A percentile compares a stretch with the other conserved stretches of the same genome.
These are phyloP conservation scores for Tricladium varicosporioides DNA, from an alignment of 2,329 filamentous ascomycete species.

Conservation along the genomic window DNA sequence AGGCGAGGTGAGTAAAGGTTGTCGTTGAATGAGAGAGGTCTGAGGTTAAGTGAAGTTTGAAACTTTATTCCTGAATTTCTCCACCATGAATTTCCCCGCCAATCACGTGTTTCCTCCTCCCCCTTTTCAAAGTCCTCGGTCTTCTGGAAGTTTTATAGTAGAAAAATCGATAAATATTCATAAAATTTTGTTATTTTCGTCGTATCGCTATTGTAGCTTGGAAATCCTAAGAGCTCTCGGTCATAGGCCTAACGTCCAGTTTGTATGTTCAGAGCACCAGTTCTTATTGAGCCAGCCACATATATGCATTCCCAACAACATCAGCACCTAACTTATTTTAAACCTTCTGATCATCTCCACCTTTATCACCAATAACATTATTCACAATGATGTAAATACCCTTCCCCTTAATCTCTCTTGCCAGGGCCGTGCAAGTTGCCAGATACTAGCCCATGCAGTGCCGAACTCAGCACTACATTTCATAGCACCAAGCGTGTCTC, in stretches of 20 bases:
- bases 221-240: slow-evolving; percentile 12
- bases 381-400: slow-evolving; percentile 58
- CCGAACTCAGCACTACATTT: slow-evolving; percentile 53
- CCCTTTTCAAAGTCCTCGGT: neutral
- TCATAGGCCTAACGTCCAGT: slow-evolving; percentile 9
- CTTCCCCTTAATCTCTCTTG: slow-evolving; percentile 54
- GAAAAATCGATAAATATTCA: neutral
- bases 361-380: slow-evolving; percentile 50
- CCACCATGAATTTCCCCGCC: neutral
- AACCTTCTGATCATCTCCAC: slow-evolving; percentile 41
- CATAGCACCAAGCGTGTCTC: slow-evolving; percentile 50
- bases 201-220: too few relatives aligned
- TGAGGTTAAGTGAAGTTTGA: neutral
- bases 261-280: slow-evolving; percentile 41
- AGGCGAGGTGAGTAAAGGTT: neutral
- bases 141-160: too few relatives aligned
- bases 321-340: slow-evolving; percentile 58
- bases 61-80: neutral
- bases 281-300: slow-evolving; percentile 44
- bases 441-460: slow-evolving; percentile 50
- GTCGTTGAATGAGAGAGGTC: neutral
- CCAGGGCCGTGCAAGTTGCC: slow-evolving; percentile 55
- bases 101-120: neutral
- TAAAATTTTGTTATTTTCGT: too few relatives aligned
- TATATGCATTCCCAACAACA: slow-evolving; percentile 54